A percentile compares a stretch with the other conserved stretches of the same genome.
These are phyloP conservation scores for Trichoderma virens DNA, from an alignment of 495 filamentous ascomycete species.

Conservation along the genomic window DNA sequence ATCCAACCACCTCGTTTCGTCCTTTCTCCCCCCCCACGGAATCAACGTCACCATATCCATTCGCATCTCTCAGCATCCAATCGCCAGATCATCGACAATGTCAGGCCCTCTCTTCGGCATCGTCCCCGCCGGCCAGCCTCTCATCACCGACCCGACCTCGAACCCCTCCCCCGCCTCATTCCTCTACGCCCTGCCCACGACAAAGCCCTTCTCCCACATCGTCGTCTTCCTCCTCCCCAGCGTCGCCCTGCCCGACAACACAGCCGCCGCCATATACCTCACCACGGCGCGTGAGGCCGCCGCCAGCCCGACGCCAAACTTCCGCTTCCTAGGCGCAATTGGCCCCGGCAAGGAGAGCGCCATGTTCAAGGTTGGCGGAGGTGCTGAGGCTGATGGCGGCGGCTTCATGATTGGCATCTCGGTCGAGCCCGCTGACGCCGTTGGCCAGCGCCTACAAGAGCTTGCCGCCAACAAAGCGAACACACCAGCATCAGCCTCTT, in stretches of 20 bases:
- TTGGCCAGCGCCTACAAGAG: conserved; percentile 58
- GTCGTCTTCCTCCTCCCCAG: conserved; percentile 87
- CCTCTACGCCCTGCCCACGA: conserved; percentile 36
- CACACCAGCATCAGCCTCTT: conserved; percentile 11
- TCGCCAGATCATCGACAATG: conserved; percentile 9
- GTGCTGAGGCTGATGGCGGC: conserved; percentile 9
- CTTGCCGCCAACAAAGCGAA: conserved; percentile 28
- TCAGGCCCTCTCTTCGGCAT: conserved; percentile 38
- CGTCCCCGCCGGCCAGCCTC: conserved; percentile 42
- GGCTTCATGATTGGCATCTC: conserved; percentile 70
- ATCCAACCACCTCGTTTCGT: too few species aligned
- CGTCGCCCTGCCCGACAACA: conserved; percentile 59
- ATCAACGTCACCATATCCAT: background rate
- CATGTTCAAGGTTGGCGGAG: conserved; percentile 60
- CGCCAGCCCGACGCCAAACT: conserved; percentile 36
- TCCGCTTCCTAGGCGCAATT: conserved; percentile 80
- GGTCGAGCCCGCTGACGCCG: conserved; percentile 64
- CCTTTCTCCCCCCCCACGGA: too few species aligned
- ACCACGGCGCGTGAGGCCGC: conserved; percentile 35
- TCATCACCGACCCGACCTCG: conserved; percentile 35
- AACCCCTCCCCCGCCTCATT: conserved; percentile 31
- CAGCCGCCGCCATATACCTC: conserved; percentile 84
- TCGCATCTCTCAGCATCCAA: too few species aligned
- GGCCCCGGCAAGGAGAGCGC: conserved; percentile 82
- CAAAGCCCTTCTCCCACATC: conserved; percentile 60